Base-by-base conservation (phyloP, 2,329 filamentous ascomycete genomes). In the Orbilia quercus region DNA sequence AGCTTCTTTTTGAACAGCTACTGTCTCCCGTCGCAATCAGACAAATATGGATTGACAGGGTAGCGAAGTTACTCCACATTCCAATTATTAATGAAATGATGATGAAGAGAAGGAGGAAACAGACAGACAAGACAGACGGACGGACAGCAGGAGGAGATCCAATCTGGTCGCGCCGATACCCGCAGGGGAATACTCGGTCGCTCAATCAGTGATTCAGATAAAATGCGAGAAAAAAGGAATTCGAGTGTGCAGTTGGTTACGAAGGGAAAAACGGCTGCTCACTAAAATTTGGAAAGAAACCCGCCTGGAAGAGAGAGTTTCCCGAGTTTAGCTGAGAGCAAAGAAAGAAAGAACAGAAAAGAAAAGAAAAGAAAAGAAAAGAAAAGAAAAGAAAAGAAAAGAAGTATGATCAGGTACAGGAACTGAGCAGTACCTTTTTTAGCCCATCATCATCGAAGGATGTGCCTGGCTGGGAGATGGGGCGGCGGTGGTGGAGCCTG, bases 41-140 rank as follows among this genome's bases (percentile, higher is more conserved):
- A 71, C 66, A 65, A 64, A 60, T 65, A 65, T 60, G 59, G 59
- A 65, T 65, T 65, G 67, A 60, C 67, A 72, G 44, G 67, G 67
- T 72, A 72, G 50, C 34, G 45, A 47, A n/a, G 28, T 48, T 58
- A 28, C 67, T 72, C 67, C 67, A 72, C 67, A 72, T 72, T 72
- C 67, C 59, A 65, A 31, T 44, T 42, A 58, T 57, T 63, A 44
- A 58, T 48, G 42, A 55, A 42, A 64, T 72, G 67, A 72, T 65
- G 59, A 72, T 63, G 64, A 20, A 70, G 67, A 53, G 65, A n/a
- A n/a, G n/a, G n/a, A n/a, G n/a, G n/a, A n/a, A n/a, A n/a, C n/a
- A n/a, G n/a, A n/a, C n/a, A n/a, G n/a, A n/a, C n/a, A n/a, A n/a
- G n/a, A n/a, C n/a, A n/a, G n/a, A n/a, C n/a, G n/a, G n/a, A n/a